Evolutionary conservation across 441 rosid genomes (phyloP).

Genomic region (Arabidopsis lyrata): DNA sequence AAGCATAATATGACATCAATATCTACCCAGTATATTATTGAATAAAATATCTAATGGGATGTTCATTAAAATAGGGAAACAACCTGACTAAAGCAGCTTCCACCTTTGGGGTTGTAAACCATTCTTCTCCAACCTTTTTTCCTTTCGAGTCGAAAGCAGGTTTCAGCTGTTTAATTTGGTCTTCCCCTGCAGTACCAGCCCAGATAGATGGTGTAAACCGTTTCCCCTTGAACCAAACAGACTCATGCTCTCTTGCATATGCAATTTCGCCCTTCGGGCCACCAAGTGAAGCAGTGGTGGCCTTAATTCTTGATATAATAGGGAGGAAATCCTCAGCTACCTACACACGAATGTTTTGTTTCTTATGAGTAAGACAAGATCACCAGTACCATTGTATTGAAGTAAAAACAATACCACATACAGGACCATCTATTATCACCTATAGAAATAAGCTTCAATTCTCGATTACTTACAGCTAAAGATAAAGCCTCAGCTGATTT

Average conservation of each 20-base stretch:
- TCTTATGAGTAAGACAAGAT: slow-evolving; percentile 15
- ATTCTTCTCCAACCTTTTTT: slow-evolving; percentile 97
- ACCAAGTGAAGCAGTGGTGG: slow-evolving; percentile 77
- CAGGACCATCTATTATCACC: background rate
- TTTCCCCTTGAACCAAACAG: slow-evolving; percentile 98
- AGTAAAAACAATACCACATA: slow-evolving; percentile 11
- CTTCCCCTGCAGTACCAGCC: slow-evolving; percentile 95
- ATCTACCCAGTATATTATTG: background rate
- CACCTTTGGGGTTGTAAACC: slow-evolving; percentile 89
- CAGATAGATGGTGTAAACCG: slow-evolving; percentile 79
- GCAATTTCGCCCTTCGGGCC: slow-evolving; percentile 89
- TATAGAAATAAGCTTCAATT: slow-evolving; percentile 11
- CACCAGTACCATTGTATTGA: background rate
- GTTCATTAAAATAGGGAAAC: slow-evolving; percentile 22
- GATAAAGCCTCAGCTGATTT: slow-evolving; percentile 77
- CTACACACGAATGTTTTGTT: slow-evolving; percentile 49
- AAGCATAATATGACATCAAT: slow-evolving; percentile 17
- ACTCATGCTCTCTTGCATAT: slow-evolving; percentile 92
- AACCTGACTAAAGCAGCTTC: slow-evolving; percentile 87
- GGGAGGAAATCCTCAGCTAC: slow-evolving; percentile 87
- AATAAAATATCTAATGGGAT: background rate
- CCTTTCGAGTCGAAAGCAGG: slow-evolving; percentile 93
- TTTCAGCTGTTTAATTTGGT: slow-evolving; percentile 91
- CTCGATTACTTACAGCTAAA: slow-evolving; percentile 62
- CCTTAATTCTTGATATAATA: slow-evolving; percentile 77